Evolutionary conservation across 805 yeast genomes (phyloP).

Genomic region (Candida chilensis): DNA sequence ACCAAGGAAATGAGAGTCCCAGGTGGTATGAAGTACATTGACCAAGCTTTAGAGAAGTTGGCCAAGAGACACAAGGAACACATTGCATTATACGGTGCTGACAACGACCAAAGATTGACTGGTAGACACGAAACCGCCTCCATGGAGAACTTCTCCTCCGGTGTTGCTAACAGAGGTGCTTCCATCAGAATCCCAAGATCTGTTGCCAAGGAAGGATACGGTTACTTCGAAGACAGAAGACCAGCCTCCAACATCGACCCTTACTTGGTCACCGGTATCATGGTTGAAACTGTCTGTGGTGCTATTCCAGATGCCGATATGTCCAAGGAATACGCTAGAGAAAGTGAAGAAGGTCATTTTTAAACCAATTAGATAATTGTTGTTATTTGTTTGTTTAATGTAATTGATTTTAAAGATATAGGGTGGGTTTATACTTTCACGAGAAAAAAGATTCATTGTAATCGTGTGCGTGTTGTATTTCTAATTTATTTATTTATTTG

Average conservation of each 20-base stretch:
- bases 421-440: no score
- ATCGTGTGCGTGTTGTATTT: no score
- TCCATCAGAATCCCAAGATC: constrained; percentile 98
- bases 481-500: no score
- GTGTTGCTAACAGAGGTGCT: constrained; percentile 99
- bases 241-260: constrained; percentile 99
- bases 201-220: constrained; percentile 95
- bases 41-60: constrained; percentile 85
- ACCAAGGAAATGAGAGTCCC: constrained; percentile 84
- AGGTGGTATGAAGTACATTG: constrained; percentile 95
- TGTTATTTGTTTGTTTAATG: not conserved
- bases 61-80: constrained; percentile 96
- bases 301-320: constrained; percentile 91
- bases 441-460: no score
- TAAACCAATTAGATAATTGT: no score
- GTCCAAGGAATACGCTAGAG: constrained; percentile 84
- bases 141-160: constrained; percentile 81
- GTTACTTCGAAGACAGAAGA: constrained; percentile 99
- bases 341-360: constrained; percentile 32
- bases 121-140: constrained; percentile 99
- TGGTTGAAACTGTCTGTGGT: constrained; percentile 95
- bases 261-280: constrained; percentile 96
- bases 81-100: constrained; percentile 90
- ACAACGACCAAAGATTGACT: constrained; percentile 91
- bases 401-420: no score